A percentile compares a stretch with the other conserved stretches of the same genome.
These are phyloP conservation scores for Leccinum griseonigrum DNA, from an alignment of 1,284 basidiomycete species.

Conservation along the genomic window DNA sequence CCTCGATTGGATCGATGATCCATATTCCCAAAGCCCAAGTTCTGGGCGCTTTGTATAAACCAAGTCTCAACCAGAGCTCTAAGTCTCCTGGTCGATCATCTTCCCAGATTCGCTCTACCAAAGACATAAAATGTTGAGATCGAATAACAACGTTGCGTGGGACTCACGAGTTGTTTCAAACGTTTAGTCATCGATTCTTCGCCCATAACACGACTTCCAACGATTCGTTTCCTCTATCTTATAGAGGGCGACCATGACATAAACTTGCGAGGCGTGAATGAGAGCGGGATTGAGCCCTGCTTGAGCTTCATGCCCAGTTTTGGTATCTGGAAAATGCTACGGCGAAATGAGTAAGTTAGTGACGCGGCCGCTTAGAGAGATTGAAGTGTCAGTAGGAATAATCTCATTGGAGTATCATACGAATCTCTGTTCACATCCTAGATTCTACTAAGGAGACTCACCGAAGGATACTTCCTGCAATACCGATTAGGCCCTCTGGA, in stretches of 20 bases:
- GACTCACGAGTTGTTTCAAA: slow-evolving; percentile 64
- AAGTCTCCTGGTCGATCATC: slow-evolving; percentile 68
- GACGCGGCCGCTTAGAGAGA: neutral
- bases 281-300: slow-evolving; percentile 86
- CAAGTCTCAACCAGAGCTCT: slow-evolving; percentile 79
- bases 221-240: slow-evolving; percentile 43
- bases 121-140: slow-evolving; percentile 7
- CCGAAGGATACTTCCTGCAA: slow-evolving; percentile 89
- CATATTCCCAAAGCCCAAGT: slow-evolving; percentile 95
- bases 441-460: slow-evolving; percentile 39
- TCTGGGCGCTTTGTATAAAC: slow-evolving; percentile 83
- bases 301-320: slow-evolving; percentile 94
- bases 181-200: slow-evolving; percentile 68
- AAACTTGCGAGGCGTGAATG: slow-evolving; percentile 94
- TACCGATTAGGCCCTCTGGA: slow-evolving; percentile 95
- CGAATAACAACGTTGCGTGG: neutral
- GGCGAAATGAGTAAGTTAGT: slow-evolving; percentile 7
- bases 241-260: slow-evolving; percentile 67
- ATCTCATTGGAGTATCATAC: slow-evolving; percentile 39
- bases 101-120: slow-evolving; percentile 59
- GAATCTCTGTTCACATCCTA: slow-evolving; percentile 34
- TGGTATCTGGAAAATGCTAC: slow-evolving; percentile 94
- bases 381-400: slow-evolving; percentile 43
- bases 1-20: slow-evolving; percentile 86
- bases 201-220: slow-evolving; percentile 80